A percentile compares a stretch with the other conserved stretches of the same genome.
Conservation (phyloP, 1,284 basidiomycete genomes). For the Trichosporon ovoides region DNA sequence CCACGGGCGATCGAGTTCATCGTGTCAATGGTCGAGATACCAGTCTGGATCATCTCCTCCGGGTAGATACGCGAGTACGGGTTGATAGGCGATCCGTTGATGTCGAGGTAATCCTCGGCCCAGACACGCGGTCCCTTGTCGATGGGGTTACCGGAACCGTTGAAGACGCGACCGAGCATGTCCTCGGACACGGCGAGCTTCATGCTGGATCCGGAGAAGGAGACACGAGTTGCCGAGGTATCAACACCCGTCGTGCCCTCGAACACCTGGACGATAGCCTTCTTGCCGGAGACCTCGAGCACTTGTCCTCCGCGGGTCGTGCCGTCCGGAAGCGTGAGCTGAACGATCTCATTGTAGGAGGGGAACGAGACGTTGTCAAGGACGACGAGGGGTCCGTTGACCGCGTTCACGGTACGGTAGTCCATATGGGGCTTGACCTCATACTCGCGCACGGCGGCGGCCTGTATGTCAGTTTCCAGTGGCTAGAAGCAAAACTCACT, state of each 20-base stretch:
- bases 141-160: constrained; percentile 95
- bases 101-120: constrained; percentile 98
- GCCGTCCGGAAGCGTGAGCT: constrained; percentile 92
- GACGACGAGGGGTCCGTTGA: constrained; percentile 93
- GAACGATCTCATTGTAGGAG: constrained; percentile 99
- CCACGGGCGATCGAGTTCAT: constrained; percentile 99
- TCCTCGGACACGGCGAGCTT: constrained; percentile 99
- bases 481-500: constrained; percentile 25
- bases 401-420: constrained; percentile 91
- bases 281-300: constrained; percentile 96
- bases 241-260: constrained; percentile 98
- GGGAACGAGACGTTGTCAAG: constrained; percentile 99
- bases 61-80: constrained; percentile 99
- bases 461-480: constrained; percentile 19
- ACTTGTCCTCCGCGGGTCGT: constrained; percentile 94
- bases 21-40: constrained; percentile 96
- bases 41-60: constrained; percentile 99
- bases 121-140: constrained; percentile 99
- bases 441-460: constrained; percentile 53
- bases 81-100: constrained; percentile 99
- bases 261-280: constrained; percentile 98
- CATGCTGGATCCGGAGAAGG: constrained; percentile 98
- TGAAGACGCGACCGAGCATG: constrained; percentile 99
- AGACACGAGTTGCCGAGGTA: constrained; percentile 86
- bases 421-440: constrained; percentile 77